phyloP scores from a whole-genome alignment of 352 stramenopile species.

The Halophytophthora polymorphica region DNA sequence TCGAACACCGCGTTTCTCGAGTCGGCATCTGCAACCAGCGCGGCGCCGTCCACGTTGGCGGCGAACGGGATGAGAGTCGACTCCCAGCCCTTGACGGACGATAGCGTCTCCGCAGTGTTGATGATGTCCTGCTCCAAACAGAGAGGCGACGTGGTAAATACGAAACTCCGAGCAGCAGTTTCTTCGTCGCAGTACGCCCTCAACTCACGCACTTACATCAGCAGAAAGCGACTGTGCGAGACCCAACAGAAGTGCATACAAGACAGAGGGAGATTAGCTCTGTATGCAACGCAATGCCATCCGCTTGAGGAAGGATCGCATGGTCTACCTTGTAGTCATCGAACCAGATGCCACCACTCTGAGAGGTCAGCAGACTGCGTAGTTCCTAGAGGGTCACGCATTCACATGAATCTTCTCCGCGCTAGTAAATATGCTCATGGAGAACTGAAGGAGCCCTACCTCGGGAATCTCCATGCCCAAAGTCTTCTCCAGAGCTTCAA shows the following conservation, averaged over 20 bases:
- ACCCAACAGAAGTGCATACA: neutral
- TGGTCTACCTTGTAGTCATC: conserved; percentile 66
- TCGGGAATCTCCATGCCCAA: conserved; percentile 58
- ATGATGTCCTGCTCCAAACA: conserved; percentile 49
- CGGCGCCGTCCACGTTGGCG: conserved; percentile 57
- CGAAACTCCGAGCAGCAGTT: neutral
- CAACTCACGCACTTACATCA: conserved; percentile 29
- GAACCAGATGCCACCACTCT: conserved; percentile 82
- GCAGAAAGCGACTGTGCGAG: conserved; percentile 45
- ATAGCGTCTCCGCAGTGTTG: conserved; percentile 42
- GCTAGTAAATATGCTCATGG: neutral
- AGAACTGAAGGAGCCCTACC: conserved; percentile 15
- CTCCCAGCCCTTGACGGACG: conserved; percentile 51
- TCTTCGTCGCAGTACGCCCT: neutral
- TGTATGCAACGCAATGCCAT: neutral
- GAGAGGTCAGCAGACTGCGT: conserved; percentile 61
- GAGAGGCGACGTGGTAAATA: neutral
- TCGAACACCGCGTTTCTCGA: conserved; percentile 63
- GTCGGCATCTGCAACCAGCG: conserved; percentile 53
- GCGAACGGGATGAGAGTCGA: conserved; percentile 69
- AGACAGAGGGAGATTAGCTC: conserved; percentile 5
- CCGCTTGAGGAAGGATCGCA: neutral
- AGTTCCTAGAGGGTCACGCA: conserved; percentile 32
- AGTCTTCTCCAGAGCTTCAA: conserved; percentile 70
- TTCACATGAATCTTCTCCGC: neutral